Conservation (phyloP, 2,329 filamentous ascomycete species). For the Diaporthe batatas region DNA sequence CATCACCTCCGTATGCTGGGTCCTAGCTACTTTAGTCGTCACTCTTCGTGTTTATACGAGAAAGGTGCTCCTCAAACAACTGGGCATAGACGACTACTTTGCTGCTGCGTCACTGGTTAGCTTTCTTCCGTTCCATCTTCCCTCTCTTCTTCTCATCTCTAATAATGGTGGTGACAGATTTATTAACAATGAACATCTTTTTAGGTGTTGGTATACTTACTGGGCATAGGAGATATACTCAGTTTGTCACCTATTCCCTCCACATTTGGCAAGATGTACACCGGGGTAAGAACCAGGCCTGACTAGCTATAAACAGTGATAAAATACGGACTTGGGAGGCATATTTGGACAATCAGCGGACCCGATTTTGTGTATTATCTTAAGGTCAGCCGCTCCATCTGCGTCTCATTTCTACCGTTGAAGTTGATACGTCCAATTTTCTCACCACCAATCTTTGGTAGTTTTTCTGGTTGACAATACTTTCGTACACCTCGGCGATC, state of each 20-base stretch:
- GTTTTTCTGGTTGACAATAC: conserved; percentile 20
- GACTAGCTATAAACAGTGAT: background rate
- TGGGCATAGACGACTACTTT: conserved; percentile 17
- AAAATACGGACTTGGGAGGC: conserved; percentile 3
- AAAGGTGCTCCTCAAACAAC: conserved; percentile 10
- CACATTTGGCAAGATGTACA: background rate
- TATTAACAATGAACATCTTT: background rate
- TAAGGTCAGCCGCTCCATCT: background rate
- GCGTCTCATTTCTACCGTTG: rapidly evolving
- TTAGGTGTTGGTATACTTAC: background rate
- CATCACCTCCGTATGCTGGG: background rate
- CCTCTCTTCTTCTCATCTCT: too few species aligned
- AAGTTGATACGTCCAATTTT: background rate
- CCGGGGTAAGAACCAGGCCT: background rate
- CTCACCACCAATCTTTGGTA: background rate
- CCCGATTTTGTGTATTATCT: background rate
- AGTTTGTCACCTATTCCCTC: background rate
- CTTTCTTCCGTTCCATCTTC: background rate
- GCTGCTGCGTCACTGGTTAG: conserved; percentile 9
- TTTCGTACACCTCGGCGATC: conserved; percentile 9
- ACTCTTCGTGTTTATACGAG: conserved; percentile 5
- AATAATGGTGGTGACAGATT: too few species aligned
- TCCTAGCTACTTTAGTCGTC: background rate
- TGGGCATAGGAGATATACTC: conserved; percentile 1
- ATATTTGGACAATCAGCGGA: conserved; percentile 4